Evolutionary conservation across 352 stramenopile species (phyloP), one percentile per base, ranked within the genome.

Genomic region (Phytophthora pisi): DNA sequence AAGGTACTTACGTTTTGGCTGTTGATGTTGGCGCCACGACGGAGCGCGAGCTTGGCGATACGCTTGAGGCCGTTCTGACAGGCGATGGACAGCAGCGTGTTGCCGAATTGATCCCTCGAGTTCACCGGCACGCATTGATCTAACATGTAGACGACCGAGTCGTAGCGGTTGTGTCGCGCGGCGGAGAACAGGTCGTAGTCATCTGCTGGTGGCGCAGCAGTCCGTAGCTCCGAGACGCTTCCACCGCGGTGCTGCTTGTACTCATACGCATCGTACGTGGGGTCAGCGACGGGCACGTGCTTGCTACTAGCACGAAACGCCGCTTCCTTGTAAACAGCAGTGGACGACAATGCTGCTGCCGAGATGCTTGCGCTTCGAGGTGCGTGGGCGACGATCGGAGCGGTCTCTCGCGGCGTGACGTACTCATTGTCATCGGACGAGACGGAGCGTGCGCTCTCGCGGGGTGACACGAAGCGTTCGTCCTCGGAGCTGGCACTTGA

Each of bases 11-110:
- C 83, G 52, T 97, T 97, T 26, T 81, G 78, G 51, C 70, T 84
- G 76, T 97, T 97, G 68, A 97, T 96, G 72, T 98, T 89, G 59
- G 82, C 85, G 23, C 90, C 91, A 43, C 84, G 74, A 23, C 90
- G 84, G 26, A 98, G 73, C 26, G 89, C 85, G 42, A 95, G 77
- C 73, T 97, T 97, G 53, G 76, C 82, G 59, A 96, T 92, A 49
- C 89, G 84, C 72, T 97, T 97, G 66, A 96, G 86, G 49, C 92
- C 92, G 72, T 97, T 97, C 69, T 98, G 91, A 55, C 91, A 98
- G 20, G 90, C 89, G 42, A 97, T 91, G 40, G 79, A 82, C 40
- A 97, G 77, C 31, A 97, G 70, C 31, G 89, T 96, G 75, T 97
- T 97, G 26, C 90, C 91, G 47, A 91, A 82, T 16, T 62, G 51